These are phyloP conservation scores for Wickerhamiella australiensis DNA, from an alignment of 805 yeast genomes.

Conservation along the genomic window DNA sequence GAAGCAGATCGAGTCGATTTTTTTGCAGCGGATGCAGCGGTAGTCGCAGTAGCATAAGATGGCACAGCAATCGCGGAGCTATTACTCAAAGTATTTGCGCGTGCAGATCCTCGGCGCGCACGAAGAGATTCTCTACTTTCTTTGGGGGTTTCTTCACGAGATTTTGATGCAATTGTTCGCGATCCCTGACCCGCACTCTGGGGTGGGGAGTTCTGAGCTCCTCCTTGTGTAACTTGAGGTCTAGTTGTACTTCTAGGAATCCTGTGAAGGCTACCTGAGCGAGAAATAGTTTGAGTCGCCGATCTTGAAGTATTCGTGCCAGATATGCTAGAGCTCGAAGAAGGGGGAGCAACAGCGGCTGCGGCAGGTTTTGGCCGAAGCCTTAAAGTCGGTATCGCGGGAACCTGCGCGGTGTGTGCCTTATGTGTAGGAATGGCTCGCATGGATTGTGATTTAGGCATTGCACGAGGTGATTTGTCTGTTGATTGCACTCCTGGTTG, in stretches of 20 bases:
- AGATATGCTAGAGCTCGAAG: not conserved
- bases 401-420: not conserved
- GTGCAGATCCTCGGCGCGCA: not conserved
- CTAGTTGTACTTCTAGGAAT: not conserved
- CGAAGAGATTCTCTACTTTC: not conserved
- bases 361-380: conserved; percentile 1
- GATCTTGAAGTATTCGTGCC: not conserved
- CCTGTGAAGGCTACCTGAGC: not conserved
- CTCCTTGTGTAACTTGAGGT: not conserved
- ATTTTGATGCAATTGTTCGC: not conserved
- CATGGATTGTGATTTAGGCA: conserved; percentile 7
- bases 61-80: not conserved
- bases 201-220: not conserved
- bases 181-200: not conserved
- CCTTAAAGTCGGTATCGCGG: not conserved
- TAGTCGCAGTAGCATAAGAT: conserved; percentile 4
- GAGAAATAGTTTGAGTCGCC: not conserved
- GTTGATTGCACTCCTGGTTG: not conserved
- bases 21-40: conserved; percentile 10
- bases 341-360: not conserved
- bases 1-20: not conserved
- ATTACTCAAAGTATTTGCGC: not conserved
- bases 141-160: not conserved
- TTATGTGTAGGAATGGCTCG: not conserved
- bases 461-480: not conserved